These are phyloP conservation scores for Backusella liffmaniae DNA, from an alignment of 192 early-diverging fungal species.

Conservation along the genomic window DNA sequence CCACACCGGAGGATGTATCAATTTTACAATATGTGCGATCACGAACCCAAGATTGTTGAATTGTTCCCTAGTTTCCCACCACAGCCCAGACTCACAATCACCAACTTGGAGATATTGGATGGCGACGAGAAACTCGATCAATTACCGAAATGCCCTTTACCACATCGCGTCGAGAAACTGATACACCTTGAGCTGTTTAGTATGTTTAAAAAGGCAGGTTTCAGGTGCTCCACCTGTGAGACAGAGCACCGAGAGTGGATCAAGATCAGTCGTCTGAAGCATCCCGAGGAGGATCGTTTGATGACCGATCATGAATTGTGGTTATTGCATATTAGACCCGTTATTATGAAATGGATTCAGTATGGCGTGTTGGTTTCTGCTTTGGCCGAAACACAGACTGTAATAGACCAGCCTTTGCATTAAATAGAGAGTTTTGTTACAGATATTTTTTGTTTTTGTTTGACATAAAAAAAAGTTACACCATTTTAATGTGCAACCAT, in stretches of 20 bases:
- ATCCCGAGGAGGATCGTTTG: neutral
- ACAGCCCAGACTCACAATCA: neutral
- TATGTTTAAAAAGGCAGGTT: neutral
- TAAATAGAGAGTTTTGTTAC: too few species aligned
- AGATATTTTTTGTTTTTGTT: too few species aligned
- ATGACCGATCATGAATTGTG: neutral
- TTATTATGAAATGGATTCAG: slow-evolving; percentile 10
- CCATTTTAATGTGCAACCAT: slow-evolving; percentile 1
- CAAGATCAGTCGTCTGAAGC: neutral
- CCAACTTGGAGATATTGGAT: neutral
- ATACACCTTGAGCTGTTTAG: slow-evolving; percentile 10
- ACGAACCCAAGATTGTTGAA: slow-evolving; percentile 1
- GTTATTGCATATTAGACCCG: neutral
- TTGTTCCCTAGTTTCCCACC: slow-evolving; percentile 2
- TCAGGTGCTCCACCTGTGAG: neutral
- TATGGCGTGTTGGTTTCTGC: slow-evolving; percentile 7
- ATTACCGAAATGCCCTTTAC: neutral
- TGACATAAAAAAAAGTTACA: neutral
- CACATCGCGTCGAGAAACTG: neutral
- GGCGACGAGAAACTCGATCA: neutral
- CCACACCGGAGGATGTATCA: slow-evolving; percentile 13
- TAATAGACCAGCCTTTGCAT: too few species aligned
- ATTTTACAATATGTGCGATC: neutral
- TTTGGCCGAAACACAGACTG: neutral
- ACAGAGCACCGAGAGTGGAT: slow-evolving; percentile 1